Evolutionary conservation across 2,329 filamentous ascomycete species (phyloP).

Genomic region (Trichophaea hybrida): DNA sequence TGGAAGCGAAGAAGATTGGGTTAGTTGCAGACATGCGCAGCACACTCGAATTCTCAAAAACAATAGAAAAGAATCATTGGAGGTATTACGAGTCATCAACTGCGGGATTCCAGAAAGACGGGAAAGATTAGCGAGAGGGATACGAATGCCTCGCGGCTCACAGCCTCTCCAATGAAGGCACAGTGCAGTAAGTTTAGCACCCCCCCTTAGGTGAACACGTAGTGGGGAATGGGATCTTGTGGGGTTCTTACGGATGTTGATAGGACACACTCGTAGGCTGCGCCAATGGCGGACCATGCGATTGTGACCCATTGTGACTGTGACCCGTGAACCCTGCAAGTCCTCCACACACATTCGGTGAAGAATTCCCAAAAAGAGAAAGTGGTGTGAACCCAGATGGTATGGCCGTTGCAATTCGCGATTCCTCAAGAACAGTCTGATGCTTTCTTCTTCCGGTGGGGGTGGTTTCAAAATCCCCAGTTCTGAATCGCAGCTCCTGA

Average conservation of each 20-base stretch:
- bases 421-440: slow-evolving; percentile 32
- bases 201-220: background rate
- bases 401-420: slow-evolving; percentile 29
- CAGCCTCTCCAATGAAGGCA: slow-evolving; percentile 9
- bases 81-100: background rate
- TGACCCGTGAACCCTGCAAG: slow-evolving; percentile 22
- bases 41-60: too few relatives aligned
- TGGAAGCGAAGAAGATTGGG: background rate
- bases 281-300: slow-evolving; percentile 29
- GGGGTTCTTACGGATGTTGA: slow-evolving; percentile 23
- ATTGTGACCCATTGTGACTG: slow-evolving; percentile 18
- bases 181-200: background rate
- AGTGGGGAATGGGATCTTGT: background rate
- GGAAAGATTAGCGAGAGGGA: slow-evolving; percentile 5
- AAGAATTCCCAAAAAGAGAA: slow-evolving; percentile 6
- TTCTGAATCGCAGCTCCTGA: slow-evolving; percentile 59
- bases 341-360: slow-evolving; percentile 8
- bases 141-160: slow-evolving; percentile 5
- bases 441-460: slow-evolving; percentile 31
- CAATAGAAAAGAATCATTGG: too few relatives aligned
- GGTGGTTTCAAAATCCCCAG: slow-evolving; percentile 18
- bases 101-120: background rate
- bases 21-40: too few relatives aligned
- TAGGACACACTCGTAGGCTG: slow-evolving; percentile 53
- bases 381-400: slow-evolving; percentile 19